These are phyloP conservation scores for Hypsizygus ulmarius DNA, from an alignment of 1,284 basidiomycete species.

Conservation along the genomic window DNA sequence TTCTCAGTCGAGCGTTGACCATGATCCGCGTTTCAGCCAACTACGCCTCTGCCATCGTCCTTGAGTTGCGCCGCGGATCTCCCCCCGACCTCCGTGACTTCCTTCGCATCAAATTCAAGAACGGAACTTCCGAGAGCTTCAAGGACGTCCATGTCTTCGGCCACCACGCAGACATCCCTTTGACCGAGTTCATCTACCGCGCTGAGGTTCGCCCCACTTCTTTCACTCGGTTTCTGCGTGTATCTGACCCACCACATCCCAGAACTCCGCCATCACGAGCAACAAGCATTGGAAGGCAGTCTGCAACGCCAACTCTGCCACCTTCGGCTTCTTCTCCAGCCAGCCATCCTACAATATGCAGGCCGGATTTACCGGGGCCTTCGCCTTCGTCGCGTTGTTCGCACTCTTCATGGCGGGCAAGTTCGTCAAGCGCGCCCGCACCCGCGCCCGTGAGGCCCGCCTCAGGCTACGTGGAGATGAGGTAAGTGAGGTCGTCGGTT, in stretches of 20 bases:
- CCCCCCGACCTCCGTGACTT: constrained; percentile 76
- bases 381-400: constrained; percentile 45
- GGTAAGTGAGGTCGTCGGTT: constrained; percentile 45
- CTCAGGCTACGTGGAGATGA: constrained; percentile 55
- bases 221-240: constrained; percentile 3
- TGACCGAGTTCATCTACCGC: constrained; percentile 77
- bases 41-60: constrained; percentile 73
- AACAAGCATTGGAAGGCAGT: constrained; percentile 66
- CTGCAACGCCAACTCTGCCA: constrained; percentile 41
- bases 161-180: constrained; percentile 66
- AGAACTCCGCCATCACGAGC: constrained; percentile 66
- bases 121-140: constrained; percentile 66
- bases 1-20: constrained; percentile 3
- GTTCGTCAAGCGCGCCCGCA: constrained; percentile 41
- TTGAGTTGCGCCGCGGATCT: constrained; percentile 73
- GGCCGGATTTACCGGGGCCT: constrained; percentile 41
- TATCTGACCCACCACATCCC: not conserved
- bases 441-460: constrained; percentile 38
- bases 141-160: constrained; percentile 66
- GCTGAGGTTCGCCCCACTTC: constrained; percentile 53
- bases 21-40: constrained; percentile 48
- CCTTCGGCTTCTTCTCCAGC: constrained; percentile 32
- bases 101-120: constrained; percentile 83
- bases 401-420: constrained; percentile 41
- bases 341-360: constrained; percentile 27